Percentiles rank a stretch among this genome's conserved stretches.
These are phyloP conservation scores for Candida andamanensis DNA, from an alignment of 805 yeast species.

Conservation along the genomic window DNA sequence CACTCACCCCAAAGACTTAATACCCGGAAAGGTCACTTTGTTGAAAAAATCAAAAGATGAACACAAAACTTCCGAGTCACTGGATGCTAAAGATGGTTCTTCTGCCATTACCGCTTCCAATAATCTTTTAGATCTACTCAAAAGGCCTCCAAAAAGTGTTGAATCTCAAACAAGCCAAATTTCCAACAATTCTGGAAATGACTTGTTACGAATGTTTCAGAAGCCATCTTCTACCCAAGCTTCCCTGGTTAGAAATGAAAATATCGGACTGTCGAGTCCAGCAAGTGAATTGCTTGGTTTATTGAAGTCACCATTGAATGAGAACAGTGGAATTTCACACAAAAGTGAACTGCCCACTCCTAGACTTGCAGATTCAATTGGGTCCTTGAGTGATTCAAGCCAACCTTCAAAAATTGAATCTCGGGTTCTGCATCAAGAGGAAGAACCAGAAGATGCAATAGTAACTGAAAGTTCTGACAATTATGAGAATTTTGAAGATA, in stretches of 20 bases:
- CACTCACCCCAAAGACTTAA: slow-evolving; percentile 2
- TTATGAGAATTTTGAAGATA: slow-evolving; percentile 15
- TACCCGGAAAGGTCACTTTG: slow-evolving; percentile 22
- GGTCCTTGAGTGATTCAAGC: background rate
- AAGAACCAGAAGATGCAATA: too few species aligned
- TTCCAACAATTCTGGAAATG: slow-evolving; percentile 5
- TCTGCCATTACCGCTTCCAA: slow-evolving; percentile 8
- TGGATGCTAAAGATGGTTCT: too few species aligned
- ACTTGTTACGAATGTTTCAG: slow-evolving; percentile 12
- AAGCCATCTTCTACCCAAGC: too few species aligned
- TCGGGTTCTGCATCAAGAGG: too few species aligned
- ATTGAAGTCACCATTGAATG: too few species aligned
- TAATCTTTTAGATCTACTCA: slow-evolving; percentile 14
- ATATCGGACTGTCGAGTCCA: slow-evolving; percentile 5
- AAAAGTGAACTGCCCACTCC: slow-evolving; percentile 1
- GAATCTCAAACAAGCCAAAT: background rate
- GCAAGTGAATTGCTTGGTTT: slow-evolving; percentile 16
- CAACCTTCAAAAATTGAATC: background rate
- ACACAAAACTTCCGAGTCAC: too few species aligned
- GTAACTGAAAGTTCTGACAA: too few species aligned
- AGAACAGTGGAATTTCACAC: slow-evolving; percentile 1
- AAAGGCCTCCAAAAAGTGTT: slow-evolving; percentile 5
- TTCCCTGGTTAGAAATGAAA: too few species aligned
- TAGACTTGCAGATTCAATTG: background rate
- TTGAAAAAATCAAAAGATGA: slow-evolving; percentile 20